These are phyloP conservation scores for Cicer chorassanicum DNA, from an alignment of 306 rosid genomes.

Conservation along the genomic window DNA sequence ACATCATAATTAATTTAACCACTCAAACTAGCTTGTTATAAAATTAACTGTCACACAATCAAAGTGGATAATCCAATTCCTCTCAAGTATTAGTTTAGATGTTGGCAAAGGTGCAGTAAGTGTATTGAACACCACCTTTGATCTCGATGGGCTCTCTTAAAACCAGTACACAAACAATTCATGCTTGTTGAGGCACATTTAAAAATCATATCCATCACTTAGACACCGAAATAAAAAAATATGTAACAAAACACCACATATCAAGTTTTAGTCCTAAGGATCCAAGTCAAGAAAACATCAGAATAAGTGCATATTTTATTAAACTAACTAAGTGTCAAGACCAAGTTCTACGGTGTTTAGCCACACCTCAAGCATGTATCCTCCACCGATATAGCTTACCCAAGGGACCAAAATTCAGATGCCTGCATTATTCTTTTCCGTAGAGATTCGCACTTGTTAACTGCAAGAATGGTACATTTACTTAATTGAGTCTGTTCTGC, in stretches of 20 bases:
- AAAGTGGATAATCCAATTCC: not conserved
- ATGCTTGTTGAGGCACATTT: conserved; percentile 36
- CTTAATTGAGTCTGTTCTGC: no score
- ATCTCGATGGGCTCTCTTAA: conserved; percentile 9
- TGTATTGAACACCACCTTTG: conserved; percentile 10
- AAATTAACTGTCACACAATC: not conserved
- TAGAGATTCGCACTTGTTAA: conserved; percentile 96
- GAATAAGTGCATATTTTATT: conserved; percentile 34
- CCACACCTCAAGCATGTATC: conserved; percentile 26
- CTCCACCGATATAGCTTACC: conserved; percentile 57
- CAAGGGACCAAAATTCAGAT: conserved; percentile 93
- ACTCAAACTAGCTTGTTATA: conserved; percentile 11
- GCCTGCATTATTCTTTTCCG: conserved; percentile 84
- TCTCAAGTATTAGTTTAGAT: conserved; percentile 11
- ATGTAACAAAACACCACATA: not conserved
- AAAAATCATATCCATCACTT: conserved; percentile 34
- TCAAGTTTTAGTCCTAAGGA: conserved; percentile 35
- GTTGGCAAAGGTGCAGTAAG: not conserved
- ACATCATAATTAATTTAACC: conserved; percentile 32
- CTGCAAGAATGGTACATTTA: conserved; percentile 80
- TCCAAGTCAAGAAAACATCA: conserved; percentile 38
- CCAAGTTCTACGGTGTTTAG: conserved; percentile 19
- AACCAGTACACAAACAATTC: conserved; percentile 3
- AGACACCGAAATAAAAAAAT: conserved; percentile 29
- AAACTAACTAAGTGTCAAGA: conserved; percentile 23